These are phyloP conservation scores for Penicillium olsonii DNA, from an alignment of 2,329 filamentous ascomycete species.

Conservation along the genomic window DNA sequence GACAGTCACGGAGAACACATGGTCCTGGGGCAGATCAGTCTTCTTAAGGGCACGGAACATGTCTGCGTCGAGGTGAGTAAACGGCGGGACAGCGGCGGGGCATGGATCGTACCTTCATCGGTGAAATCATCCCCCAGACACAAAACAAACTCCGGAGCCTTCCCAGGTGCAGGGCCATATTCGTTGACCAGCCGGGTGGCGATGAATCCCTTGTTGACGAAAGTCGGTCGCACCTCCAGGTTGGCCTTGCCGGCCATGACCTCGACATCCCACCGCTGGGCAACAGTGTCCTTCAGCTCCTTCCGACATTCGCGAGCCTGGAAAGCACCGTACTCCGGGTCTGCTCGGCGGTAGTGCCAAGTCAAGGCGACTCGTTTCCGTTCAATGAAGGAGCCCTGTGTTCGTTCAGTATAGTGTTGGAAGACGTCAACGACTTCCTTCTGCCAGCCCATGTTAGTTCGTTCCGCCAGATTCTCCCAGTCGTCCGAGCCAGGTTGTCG, in stretches of 20 bases:
- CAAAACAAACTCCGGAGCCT: constrained; percentile 78
- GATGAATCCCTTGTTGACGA: constrained; percentile 98
- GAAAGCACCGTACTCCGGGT: constrained; percentile 79
- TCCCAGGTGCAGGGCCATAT: constrained; percentile 59
- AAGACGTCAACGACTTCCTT: constrained; percentile 80
- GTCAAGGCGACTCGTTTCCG: constrained; percentile 91
- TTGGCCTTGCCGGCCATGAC: constrained; percentile 98
- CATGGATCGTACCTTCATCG: constrained; percentile 73
- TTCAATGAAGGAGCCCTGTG: constrained; percentile 89
- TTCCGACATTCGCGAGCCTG: constrained; percentile 80
- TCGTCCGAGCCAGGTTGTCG: constrained; percentile 71
- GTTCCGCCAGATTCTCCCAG: constrained; percentile 89
- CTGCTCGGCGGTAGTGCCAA: constrained; percentile 93
- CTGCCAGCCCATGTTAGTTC: constrained; percentile 90
- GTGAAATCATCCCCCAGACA: constrained; percentile 96
- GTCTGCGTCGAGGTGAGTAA: constrained; percentile 46
- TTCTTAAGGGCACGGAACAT: constrained; percentile 79
- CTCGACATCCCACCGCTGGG: constrained; percentile 82
- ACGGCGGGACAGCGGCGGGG: no score
- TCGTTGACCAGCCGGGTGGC: constrained; percentile 76
- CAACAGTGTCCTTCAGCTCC: constrained; percentile 75
- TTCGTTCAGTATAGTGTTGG: constrained; percentile 82
- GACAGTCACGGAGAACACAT: constrained; percentile 88
- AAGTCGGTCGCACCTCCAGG: constrained; percentile 91
- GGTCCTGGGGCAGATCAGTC: constrained; percentile 59